A percentile compares a stretch with the other conserved stretches of the same genome.
phyloP scores from a whole-genome alignment of 2,329 filamentous ascomycete species.

The Exutisphaerella laricina region DNA sequence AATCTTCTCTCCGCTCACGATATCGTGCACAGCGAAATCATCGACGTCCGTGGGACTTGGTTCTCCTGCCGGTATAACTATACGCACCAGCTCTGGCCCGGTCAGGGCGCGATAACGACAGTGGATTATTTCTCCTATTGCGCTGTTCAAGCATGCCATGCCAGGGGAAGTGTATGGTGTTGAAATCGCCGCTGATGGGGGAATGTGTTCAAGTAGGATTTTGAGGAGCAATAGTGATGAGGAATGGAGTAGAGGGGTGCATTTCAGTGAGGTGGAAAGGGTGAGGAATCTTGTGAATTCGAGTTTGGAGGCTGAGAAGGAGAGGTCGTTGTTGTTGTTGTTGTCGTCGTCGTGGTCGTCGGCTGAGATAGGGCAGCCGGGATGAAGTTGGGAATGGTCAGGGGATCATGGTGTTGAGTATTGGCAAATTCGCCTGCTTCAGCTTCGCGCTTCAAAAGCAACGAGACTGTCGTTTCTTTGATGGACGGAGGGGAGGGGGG shows the following conservation, averaged over 20 bases:
- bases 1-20: conserved; percentile 14
- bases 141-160: conserved; percentile 13
- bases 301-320: conserved; percentile 15
- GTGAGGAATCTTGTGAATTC: conserved; percentile 12
- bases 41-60: conserved; percentile 10
- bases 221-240: conserved; percentile 2
- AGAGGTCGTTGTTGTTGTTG: too few species aligned
- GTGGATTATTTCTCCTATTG: conserved; percentile 23
- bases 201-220: conserved; percentile 17
- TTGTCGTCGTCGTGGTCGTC: too few species aligned
- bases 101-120: conserved; percentile 13
- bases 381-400: too few species aligned
- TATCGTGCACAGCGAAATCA: conserved; percentile 18
- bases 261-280: conserved; percentile 11
- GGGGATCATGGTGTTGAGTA: too few species aligned
- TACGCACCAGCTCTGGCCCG: neutral
- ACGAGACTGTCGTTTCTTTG: too few species aligned
- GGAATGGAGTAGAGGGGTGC: conserved; percentile 13
- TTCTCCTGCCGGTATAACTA: conserved; percentile 17
- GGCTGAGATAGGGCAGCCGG: too few species aligned
- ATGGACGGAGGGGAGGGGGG: too few species aligned
- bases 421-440: too few species aligned
- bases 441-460: too few species aligned
- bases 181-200: conserved; percentile 14
- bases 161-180: conserved; percentile 13